Evolutionary conservation across 495 filamentous ascomycete species (phyloP).

Genomic region (Neurospora sp.): DNA sequence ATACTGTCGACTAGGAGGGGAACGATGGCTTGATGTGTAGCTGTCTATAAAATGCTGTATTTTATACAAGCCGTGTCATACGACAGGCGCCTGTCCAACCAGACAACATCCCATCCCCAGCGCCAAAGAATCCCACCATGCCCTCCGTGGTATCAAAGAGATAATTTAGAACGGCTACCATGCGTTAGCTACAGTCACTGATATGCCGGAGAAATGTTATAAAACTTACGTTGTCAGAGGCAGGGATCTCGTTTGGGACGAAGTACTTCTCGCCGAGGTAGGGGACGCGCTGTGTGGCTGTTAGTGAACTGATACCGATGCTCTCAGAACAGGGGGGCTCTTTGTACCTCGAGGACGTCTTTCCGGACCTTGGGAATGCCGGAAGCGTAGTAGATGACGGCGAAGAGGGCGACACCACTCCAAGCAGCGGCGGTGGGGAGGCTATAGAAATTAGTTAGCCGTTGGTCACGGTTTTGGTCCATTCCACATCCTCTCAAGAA

Average conservation of each 20-base stretch:
- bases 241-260: conserved; percentile 35
- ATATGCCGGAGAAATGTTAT: background rate
- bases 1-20: background rate
- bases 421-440: conserved; percentile 21
- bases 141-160: background rate
- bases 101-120: conserved; percentile 2
- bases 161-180: conserved; percentile 35
- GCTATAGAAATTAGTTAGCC: background rate
- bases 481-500: background rate
- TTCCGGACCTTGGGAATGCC: conserved; percentile 45
- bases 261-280: conserved; percentile 36
- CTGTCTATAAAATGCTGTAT: conserved; percentile 12
- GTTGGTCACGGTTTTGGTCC: background rate
- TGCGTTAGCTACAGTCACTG: conserved; percentile 3
- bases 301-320: conserved; percentile 6
- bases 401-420: conserved; percentile 45
- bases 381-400: conserved; percentile 49
- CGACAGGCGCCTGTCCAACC: background rate
- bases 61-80: conserved; percentile 14
- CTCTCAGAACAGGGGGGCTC: background rate
- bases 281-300: conserved; percentile 39
- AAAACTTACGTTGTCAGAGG: conserved; percentile 47
- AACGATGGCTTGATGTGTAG: background rate
- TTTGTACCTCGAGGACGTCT: conserved; percentile 42
- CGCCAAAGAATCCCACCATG: background rate